Evolutionary conservation across 331 rosid species (phyloP).

Genomic region (Cucumis variabilis): DNA sequence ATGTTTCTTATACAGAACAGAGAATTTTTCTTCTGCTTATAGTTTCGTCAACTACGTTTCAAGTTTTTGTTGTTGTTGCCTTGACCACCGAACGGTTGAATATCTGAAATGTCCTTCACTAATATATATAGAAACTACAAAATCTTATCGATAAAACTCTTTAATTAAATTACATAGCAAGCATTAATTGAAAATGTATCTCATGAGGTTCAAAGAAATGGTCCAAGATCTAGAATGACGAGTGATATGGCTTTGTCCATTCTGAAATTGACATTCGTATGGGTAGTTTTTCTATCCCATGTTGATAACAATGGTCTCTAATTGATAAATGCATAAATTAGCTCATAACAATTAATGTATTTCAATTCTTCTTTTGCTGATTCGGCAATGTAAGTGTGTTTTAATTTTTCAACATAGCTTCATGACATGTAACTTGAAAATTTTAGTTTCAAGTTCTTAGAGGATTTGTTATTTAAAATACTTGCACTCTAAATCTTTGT

Average conservation of each 20-base stretch:
- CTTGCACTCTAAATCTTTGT: background rate
- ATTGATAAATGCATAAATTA: background rate
- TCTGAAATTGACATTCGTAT: background rate
- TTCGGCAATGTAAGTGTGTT: background rate
- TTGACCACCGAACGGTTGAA: background rate
- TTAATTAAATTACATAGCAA: background rate
- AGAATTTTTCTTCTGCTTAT: background rate
- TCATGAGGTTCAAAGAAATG: background rate
- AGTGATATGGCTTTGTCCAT: background rate
- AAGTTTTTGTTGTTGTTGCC: background rate
- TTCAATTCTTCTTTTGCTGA: background rate
- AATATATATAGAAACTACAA: background rate
- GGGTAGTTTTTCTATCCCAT: background rate
- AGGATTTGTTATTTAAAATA: background rate
- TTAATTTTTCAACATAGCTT: too few species aligned
- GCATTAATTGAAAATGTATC: background rate
- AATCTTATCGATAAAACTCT: background rate
- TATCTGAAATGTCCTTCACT: background rate
- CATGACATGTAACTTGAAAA: background rate
- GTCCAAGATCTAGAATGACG: conserved; percentile 9
- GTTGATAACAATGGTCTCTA: background rate
- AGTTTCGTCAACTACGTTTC: background rate
- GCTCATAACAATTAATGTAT: background rate
- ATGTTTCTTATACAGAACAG: background rate
- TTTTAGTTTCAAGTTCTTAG: background rate